Evolutionary conservation across 345 rosid species (phyloP), one percentile per base, ranked within the genome.

Genomic region (Sonneratia caseolaris): DNA sequence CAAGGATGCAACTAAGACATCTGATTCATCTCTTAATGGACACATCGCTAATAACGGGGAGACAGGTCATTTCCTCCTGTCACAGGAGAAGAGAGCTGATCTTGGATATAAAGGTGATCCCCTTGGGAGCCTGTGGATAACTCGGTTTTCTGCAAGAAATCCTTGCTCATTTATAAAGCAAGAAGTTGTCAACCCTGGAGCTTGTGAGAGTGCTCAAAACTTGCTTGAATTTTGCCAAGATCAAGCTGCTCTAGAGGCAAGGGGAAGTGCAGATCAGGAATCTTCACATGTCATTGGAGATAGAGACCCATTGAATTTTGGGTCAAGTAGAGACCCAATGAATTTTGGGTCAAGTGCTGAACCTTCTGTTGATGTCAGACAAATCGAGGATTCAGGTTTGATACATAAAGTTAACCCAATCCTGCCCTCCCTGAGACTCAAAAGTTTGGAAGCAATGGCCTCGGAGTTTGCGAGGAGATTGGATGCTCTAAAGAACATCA

Each of bases 41-140:
- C 78, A 19, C 37, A 85, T 81, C 74, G 70, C 22, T 42, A 42
- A 42, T 5, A 42, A 42, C 64, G 71, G 36, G 48, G 72, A 48
- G 13, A 76, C 70, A 45, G 75, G 79, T 68, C 68, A 74, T n/a
- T 73, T 77, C 78, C 61, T 74, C 13, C 79, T 76, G 49, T 79
- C 77, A 36, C 88, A 79, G 72, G 83, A 70, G 68, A 86, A 78
- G 81, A 76, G 42, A 9, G 24, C 51, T 47, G 72, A 72, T 77
- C 57, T 82, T 59, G 68, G 76, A 73, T 66, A 78, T 76, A 79
- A 72, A 81, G 81, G 79, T 77, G 83, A 82, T 73, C 83, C 80
- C 69, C 76, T 72, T n/a, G 76, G 86, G 68, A 90, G 88, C 76
- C 83, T 80, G 82, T 90, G 97, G 97, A 83, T 91, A 74, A 79